phyloP scores from a whole-genome alignment of 2,329 filamentous ascomycete genomes.

The Tolypocladium ophioglossoides region DNA sequence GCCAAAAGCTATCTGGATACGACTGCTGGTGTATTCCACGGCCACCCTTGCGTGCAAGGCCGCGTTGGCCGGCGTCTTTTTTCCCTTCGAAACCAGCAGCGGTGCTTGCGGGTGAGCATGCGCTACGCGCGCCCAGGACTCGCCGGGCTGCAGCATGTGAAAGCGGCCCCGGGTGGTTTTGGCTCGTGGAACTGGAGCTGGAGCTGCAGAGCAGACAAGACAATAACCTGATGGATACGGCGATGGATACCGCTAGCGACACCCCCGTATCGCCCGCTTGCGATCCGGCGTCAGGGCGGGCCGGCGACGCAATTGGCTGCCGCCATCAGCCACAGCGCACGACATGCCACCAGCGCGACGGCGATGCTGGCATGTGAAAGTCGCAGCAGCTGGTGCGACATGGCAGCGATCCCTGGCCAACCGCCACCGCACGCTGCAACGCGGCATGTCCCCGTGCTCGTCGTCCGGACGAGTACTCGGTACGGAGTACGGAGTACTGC shows the following conservation, averaged over 20 bases:
- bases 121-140: no score
- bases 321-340: background rate
- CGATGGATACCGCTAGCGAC: background rate
- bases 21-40: background rate
- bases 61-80: background rate
- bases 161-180: no score
- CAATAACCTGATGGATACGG: no score
- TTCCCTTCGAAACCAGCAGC: background rate
- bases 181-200: background rate
- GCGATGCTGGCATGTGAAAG: background rate
- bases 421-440: constrained; percentile 1
- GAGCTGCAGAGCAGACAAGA: no score
- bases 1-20: background rate
- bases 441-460: no score
- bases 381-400: background rate
- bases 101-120: no score
- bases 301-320: background rate
- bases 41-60: background rate
- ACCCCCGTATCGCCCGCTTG: background rate
- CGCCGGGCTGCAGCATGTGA: background rate
- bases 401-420: background rate
- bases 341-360: background rate
- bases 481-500: no score
- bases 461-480: no score
- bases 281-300: background rate